phyloP scores from a whole-genome alignment of 2,329 filamentous ascomycete genomes.

The Davidsoniella virescens region DNA sequence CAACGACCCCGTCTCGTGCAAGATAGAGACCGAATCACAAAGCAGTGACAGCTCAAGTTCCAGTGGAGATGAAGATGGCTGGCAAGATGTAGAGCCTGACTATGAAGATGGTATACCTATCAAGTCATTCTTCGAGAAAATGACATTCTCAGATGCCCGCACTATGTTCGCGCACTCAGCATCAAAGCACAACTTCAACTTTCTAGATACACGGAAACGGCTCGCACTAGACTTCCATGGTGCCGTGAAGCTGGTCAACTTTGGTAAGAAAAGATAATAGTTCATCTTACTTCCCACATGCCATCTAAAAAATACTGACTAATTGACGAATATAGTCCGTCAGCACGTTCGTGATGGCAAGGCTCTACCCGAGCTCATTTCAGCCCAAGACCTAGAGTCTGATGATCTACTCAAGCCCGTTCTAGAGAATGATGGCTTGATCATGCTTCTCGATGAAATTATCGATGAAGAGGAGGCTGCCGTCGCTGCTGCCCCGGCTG shows the following conservation, averaged over 20 bases:
- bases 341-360: conserved; percentile 28
- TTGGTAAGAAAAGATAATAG: conserved; percentile 22
- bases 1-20: no score
- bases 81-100: conserved; percentile 43
- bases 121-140: conserved; percentile 51
- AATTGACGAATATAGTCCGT: conserved; percentile 25
- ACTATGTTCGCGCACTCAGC: conserved; percentile 56
- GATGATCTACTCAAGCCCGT: conserved; percentile 73
- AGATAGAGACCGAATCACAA: conserved; percentile 5
- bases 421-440: conserved; percentile 73
- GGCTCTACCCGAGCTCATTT: conserved; percentile 40
- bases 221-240: conserved; percentile 55
- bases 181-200: conserved; percentile 49
- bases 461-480: conserved; percentile 32
- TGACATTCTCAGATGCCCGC: conserved; percentile 45
- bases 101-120: conserved; percentile 44
- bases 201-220: conserved; percentile 40
- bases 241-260: conserved; percentile 61
- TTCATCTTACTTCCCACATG: not conserved
- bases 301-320: not conserved
- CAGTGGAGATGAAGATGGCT: conserved; percentile 29
- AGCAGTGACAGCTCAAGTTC: conserved; percentile 6
- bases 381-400: conserved; percentile 48
- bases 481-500: not conserved
- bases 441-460: conserved; percentile 70